Evolutionary conservation across 495 filamentous ascomycete species (phyloP).

Genomic region (Trichocladium uniseriatum): DNA sequence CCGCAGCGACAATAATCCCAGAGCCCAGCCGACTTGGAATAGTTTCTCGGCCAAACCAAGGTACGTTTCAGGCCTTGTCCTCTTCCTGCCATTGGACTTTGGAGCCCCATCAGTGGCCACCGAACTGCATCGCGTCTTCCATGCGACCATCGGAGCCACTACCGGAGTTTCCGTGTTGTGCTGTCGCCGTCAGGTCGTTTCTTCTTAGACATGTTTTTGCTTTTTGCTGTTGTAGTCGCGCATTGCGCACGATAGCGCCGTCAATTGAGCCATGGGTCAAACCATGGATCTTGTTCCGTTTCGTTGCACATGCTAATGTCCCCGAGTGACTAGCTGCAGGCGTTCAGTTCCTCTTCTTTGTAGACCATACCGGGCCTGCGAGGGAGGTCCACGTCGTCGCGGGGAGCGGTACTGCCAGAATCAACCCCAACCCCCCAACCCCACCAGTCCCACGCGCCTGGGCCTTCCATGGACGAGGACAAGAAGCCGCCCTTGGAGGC

Average conservation of each 20-base stretch:
- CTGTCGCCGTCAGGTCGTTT: background rate
- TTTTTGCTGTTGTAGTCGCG: background rate
- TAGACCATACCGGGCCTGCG: background rate
- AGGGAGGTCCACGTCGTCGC: background rate
- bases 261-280: slow-evolving; percentile 12
- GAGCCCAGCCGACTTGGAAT: slow-evolving; percentile 26
- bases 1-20: slow-evolving; percentile 25
- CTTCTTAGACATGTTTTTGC: background rate
- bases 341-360: background rate
- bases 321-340: slow-evolving; percentile 6
- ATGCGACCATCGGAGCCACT: background rate
- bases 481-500: slow-evolving; percentile 14
- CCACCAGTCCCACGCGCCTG: too few species aligned
- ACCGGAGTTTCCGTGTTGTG: background rate
- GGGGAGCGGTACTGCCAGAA: too few species aligned
- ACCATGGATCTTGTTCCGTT: background rate
- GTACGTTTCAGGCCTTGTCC: slow-evolving; percentile 18
- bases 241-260: slow-evolving; percentile 1
- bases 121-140: background rate
- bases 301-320: slow-evolving; percentile 15
- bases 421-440: too few species aligned
- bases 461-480: slow-evolving; percentile 23
- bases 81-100: background rate
- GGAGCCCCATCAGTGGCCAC: background rate
- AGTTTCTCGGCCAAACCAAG: slow-evolving; percentile 21